Evolutionary conservation across 305 asterid genomes (phyloP).

Genomic region (Rubia tinctorum): DNA sequence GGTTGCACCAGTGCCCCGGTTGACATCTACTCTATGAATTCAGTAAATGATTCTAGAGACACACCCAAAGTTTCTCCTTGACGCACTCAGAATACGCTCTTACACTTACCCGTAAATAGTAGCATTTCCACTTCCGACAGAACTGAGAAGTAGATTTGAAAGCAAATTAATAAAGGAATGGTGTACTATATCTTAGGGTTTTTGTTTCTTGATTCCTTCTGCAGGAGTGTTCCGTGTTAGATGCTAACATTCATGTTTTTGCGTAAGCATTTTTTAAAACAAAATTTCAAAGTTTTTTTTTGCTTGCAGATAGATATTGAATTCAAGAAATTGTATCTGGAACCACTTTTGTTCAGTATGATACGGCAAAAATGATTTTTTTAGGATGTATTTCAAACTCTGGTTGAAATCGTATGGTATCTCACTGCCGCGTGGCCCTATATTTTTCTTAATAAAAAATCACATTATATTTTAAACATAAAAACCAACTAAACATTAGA

Average conservation of each 20-base stretch:
- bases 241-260: background rate
- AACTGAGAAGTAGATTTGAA: background rate
- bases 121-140: constrained; percentile 4
- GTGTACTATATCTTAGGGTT: background rate
- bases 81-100: background rate
- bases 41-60: constrained; percentile 18
- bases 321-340: background rate
- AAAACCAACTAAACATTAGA: too few relatives aligned
- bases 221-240: background rate
- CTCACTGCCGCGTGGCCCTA: too few relatives aligned
- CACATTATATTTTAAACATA: too few relatives aligned
- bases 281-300: background rate
- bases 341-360: background rate
- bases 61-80: constrained; percentile 11
- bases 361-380: too few relatives aligned
- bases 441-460: too few relatives aligned
- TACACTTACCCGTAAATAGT: constrained; percentile 16
- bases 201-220: background rate
- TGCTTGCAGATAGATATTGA: background rate
- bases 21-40: constrained; percentile 34
- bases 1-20: constrained; percentile 31
- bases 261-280: background rate
- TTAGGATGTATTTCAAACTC: too few relatives aligned
- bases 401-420: too few relatives aligned
- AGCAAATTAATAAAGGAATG: background rate